These are phyloP conservation scores for Clitopilus hobsonii DNA, from an alignment of 768 basidiomycete genomes.

Conservation along the genomic window DNA sequence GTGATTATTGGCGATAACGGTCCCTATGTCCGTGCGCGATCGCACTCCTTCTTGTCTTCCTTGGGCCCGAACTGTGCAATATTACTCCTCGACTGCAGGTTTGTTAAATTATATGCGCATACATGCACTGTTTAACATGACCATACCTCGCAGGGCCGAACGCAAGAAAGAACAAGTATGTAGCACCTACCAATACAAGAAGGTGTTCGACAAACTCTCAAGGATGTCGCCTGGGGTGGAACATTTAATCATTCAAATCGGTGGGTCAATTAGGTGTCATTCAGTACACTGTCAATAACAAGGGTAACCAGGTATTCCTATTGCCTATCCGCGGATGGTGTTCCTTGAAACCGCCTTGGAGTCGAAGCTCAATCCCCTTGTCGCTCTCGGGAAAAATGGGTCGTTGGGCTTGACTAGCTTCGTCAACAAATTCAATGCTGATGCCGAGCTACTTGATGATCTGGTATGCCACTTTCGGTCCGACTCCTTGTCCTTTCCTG, in stretches of 20 bases:
- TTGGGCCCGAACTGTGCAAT: slow-evolving; percentile 76
- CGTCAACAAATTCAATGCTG: slow-evolving; percentile 88
- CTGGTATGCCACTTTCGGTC: slow-evolving; percentile 42
- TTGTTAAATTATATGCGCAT: slow-evolving; percentile 14
- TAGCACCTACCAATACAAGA: slow-evolving; percentile 66
- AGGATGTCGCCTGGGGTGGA: slow-evolving; percentile 63
- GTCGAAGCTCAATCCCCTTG: slow-evolving; percentile 81
- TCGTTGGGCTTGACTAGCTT: slow-evolving; percentile 70
- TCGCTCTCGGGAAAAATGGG: slow-evolving; percentile 66
- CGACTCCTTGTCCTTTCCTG: not conserved
- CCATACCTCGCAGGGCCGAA: slow-evolving; percentile 58
- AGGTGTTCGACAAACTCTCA: slow-evolving; percentile 59
- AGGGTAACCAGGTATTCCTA: slow-evolving; percentile 64
- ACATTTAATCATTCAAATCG: slow-evolving; percentile 82
- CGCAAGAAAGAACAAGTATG: slow-evolving; percentile 80
- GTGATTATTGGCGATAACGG: slow-evolving; percentile 73
- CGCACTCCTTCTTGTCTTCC: slow-evolving; percentile 78
- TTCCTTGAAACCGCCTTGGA: slow-evolving; percentile 79
- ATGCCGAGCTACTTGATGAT: slow-evolving; percentile 92
- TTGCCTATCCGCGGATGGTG: slow-evolving; percentile 92
- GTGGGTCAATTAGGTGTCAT: slow-evolving; percentile 25
- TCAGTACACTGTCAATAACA: too few relatives aligned
- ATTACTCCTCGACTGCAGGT: slow-evolving; percentile 82
- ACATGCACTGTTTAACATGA: not conserved
- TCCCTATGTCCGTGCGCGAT: slow-evolving; percentile 73